These are phyloP conservation scores for Ascoidea tarda DNA, from an alignment of 805 yeast genomes.

Conservation along the genomic window DNA sequence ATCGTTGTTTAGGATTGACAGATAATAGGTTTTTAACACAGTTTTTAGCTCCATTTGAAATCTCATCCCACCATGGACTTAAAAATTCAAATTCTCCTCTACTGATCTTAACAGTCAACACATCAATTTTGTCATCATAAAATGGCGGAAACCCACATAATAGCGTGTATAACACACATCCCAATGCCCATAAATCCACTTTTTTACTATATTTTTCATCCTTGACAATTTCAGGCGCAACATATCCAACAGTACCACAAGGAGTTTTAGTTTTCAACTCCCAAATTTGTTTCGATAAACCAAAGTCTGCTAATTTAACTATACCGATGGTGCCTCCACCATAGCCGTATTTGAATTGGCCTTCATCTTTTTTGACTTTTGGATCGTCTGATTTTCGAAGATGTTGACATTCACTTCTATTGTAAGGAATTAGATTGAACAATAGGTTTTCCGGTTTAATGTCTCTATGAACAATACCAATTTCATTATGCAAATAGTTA, in stretches of 20 bases:
- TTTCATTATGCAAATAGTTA: conserved; percentile 53
- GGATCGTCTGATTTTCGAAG: conserved; percentile 58
- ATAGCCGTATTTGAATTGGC: conserved; percentile 59
- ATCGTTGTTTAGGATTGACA: conserved; percentile 55
- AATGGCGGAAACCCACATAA: conserved; percentile 98
- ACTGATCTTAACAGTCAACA: conserved; percentile 67
- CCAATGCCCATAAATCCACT: conserved; percentile 98
- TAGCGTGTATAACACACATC: conserved; percentile 87
- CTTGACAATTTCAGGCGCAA: conserved; percentile 95
- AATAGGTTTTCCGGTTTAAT: conserved; percentile 71
- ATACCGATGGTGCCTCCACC: conserved; percentile 92
- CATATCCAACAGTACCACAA: conserved; percentile 96
- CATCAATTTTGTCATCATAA: conserved; percentile 62
- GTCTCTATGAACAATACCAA: conserved; percentile 75
- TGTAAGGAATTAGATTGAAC: conserved; percentile 42
- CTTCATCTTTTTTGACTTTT: conserved; percentile 69
- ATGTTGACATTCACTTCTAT: conserved; percentile 25
- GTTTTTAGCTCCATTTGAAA: conserved; percentile 50
- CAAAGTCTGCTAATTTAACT: conserved; percentile 91
- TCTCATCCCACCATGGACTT: conserved; percentile 86
- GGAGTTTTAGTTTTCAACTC: conserved; percentile 89
- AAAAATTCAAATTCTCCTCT: conserved; percentile 63
- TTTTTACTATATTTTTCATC: conserved; percentile 87
- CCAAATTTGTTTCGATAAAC: conserved; percentile 82
- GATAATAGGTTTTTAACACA: conserved; percentile 55